Evolutionary conservation across 345 rosid species (phyloP).

Genomic region (Turnera subulata): DNA sequence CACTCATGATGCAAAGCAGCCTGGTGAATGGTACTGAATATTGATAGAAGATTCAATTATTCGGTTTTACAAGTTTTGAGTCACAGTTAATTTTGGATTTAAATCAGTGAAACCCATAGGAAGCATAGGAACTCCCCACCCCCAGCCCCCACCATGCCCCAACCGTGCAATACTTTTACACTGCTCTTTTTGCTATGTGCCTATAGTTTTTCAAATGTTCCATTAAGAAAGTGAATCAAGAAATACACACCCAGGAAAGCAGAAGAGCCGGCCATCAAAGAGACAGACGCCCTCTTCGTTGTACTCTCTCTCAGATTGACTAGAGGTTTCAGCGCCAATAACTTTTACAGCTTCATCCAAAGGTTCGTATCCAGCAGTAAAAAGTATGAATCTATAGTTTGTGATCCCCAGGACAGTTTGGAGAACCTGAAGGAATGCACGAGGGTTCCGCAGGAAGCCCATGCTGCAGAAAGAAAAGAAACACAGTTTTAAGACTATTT

Average conservation of each 20-base stretch:
- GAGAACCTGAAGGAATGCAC: slow-evolving; percentile 46
- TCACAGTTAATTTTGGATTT: too few relatives aligned
- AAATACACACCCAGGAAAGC: slow-evolving; percentile 54
- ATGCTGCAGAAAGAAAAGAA: slow-evolving; percentile 38
- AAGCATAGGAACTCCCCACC: too few relatives aligned
- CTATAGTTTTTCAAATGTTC: too few relatives aligned
- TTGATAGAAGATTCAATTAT: too few relatives aligned
- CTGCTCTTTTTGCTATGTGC: too few relatives aligned
- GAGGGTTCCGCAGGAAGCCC: slow-evolving; percentile 55
- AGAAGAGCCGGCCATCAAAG: slow-evolving; percentile 40
- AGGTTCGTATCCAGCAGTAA: slow-evolving; percentile 53
- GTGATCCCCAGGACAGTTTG: slow-evolving; percentile 38
- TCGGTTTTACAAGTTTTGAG: too few relatives aligned
- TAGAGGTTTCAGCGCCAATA: slow-evolving; percentile 24
- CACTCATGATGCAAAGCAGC: neutral
- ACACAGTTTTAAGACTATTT: slow-evolving; percentile 3
- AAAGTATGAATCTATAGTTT: slow-evolving; percentile 49
- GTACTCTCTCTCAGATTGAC: slow-evolving; percentile 15
- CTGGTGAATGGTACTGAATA: too few relatives aligned
- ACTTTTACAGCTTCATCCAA: slow-evolving; percentile 39
- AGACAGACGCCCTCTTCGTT: slow-evolving; percentile 37
- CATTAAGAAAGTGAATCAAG: neutral
- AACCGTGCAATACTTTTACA: too few relatives aligned
- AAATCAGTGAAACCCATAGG: too few relatives aligned
- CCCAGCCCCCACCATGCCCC: too few relatives aligned